Evolutionary conservation across 2,329 filamentous ascomycete genomes (phyloP), one percentile per base, ranked within the genome.

Genomic region (Colletotrichum costaricense): DNA sequence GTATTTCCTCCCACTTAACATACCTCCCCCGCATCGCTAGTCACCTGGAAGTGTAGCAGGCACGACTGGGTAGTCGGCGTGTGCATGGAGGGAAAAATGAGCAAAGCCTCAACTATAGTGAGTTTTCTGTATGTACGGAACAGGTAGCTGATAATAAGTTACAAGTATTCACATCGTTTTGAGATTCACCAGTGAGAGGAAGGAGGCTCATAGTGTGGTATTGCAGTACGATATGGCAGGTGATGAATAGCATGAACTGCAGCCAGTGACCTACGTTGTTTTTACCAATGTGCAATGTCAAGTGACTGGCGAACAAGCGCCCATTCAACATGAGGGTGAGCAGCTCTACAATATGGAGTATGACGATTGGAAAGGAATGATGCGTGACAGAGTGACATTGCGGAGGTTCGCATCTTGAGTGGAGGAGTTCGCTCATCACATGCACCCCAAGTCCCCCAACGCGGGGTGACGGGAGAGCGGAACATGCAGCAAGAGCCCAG

Each of bases 371-470:
- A 12, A n/a, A 33, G 30, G 19, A 58, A 38, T 9, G 16, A n/a
- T 12, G 28, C n/a, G 30, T 9, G 19, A 63, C 11, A 19, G 19
- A 33, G 67, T 30, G 67, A 71, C 24, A 63, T 67, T 54, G 60
- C 56, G 55, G 67, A 38, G 28, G 71, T 72, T 72, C 68, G 54
- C 46, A 42, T 30, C n/a, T 54, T 59, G 24, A 72, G 72, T 74
- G 72, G 68, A 74, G 69, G 63, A 63, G 72, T 72, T 74, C 69
- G 63, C 42, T 42, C 72, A 58, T 73, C 72, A 72, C 72, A 72
- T 74, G 72, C 69, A 74, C 68, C 58, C 68, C 59, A 65, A 52
- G 72, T 63, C 67, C 63, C 58, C 68, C 59, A 65, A 52, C 67
- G 71, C 72, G 69, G 72, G 63, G 67, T 71, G 67, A 63, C 56